Base-by-base conservation (phyloP, 139 green algal species). In the Klebsormidium nitens region DNA sequence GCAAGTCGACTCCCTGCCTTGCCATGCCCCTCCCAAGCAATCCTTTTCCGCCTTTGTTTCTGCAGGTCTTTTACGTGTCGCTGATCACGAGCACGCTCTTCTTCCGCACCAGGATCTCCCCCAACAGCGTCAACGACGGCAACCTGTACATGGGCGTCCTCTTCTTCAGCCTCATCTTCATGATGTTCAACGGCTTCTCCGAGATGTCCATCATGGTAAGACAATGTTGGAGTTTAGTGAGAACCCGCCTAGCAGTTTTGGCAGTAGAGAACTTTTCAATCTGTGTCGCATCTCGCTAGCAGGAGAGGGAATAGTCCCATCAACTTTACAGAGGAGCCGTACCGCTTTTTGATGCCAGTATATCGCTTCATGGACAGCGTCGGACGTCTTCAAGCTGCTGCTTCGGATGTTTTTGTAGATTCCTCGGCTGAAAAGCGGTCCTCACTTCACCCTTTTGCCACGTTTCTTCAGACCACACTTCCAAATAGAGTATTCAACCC, bases 131-230 rank as follows among this genome's bases (percentile, higher is more conserved):
- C 11, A 57, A 76, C 5, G 35, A 72, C 38, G 70, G 47, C 61
- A 76, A 85, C 39, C 58, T 72, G 1, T 84, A 85, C 76, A 63
- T 83, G 19, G 57, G 40, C 48, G 71, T 82, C 4, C n/a, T 78
- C 17, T 83, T 86, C 66, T 87, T 84, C 71, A 69, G 67, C 28
- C 17, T 81, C 38, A 71, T 78, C 70, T 59, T 70, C 39, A 52
- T 71, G 49, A 67, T 75, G 65, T 76, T 76, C 74, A 81, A 78
- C 48, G 71, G 44, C 44, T 52, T 52, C 19, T 52, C 44, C 17
- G 44, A 19, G 17, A 52, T 52, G 44, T 28, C 44, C n/a, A n/a
- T n/a, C n/a, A n/a, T n/a, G 19, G 44, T 52, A 52, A 52, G 17
- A 17, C 19, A 28, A 17, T 52, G 17, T 52, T 52, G 44, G 17